Evolutionary conservation across 179 eudicot genomes (phyloP).

Genomic region (Camellia oleifera): DNA sequence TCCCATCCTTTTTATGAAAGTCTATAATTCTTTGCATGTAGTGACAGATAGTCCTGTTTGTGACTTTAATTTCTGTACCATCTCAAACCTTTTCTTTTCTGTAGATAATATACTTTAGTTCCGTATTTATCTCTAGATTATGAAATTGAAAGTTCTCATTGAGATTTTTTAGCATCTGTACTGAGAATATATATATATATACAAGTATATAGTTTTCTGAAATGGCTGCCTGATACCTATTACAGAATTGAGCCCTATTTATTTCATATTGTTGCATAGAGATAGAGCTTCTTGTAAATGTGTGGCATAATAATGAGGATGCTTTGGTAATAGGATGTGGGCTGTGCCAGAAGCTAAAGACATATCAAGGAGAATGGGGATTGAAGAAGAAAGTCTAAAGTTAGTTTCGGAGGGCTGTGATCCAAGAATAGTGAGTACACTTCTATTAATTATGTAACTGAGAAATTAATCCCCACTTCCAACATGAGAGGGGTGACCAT

Average conservation of each 20-base stretch:
- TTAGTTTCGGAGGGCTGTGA: conserved; percentile 56
- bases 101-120: background rate
- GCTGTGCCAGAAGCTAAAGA: conserved; percentile 76
- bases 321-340: conserved; percentile 58
- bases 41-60: background rate
- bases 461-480: background rate
- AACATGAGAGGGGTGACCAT: background rate
- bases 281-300: background rate
- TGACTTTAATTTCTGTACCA: background rate
- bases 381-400: conserved; percentile 56
- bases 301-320: background rate
- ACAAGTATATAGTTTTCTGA: background rate
- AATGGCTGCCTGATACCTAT: background rate
- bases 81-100: background rate
- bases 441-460: background rate
- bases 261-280: background rate
- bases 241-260: background rate
- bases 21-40: no score
- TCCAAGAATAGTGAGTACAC: conserved; percentile 49
- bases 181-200: no score
- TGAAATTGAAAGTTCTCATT: background rate
- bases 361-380: conserved; percentile 46
- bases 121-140: background rate
- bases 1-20: no score
- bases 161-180: background rate